A percentile compares a stretch with the other conserved stretches of the same genome.
These are phyloP conservation scores for Plasmodium knowlesi DNA, from an alignment of 169 alveolate species.

Conservation along the genomic window DNA sequence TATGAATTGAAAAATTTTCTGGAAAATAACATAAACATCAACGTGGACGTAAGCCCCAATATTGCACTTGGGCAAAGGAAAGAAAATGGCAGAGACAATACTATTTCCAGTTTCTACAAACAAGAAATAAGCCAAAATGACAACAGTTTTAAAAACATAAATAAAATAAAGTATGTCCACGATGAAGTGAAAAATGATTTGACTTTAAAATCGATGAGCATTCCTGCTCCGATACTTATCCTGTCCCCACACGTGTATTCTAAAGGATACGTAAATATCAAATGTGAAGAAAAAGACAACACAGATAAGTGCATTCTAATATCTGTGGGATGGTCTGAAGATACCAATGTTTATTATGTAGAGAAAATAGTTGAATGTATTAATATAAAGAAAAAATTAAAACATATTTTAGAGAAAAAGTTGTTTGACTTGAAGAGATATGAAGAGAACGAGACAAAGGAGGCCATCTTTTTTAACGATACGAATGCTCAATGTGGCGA, in stretches of 20 bases:
- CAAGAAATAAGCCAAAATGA: conserved; percentile 38
- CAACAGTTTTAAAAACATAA: conserved; percentile 38
- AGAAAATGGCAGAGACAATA: neutral
- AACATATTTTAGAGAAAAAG: conserved; percentile 29
- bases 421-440: conserved; percentile 5
- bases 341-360: conserved; percentile 55
- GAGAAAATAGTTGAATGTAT: conserved; percentile 63
- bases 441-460: conserved; percentile 8
- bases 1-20: conserved; percentile 36
- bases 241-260: conserved; percentile 45
- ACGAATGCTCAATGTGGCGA: neutral
- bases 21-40: conserved; percentile 10
- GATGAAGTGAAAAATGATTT: conserved; percentile 56
- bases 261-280: conserved; percentile 66
- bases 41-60: neutral
- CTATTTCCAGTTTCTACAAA: conserved; percentile 3
- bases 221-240: conserved; percentile 34
- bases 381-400: conserved; percentile 50
- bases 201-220: conserved; percentile 9
- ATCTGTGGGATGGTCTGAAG: conserved; percentile 72
- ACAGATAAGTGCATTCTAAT: conserved; percentile 43
- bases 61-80: neutral
- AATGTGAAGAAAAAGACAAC: conserved; percentile 43
- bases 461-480: neutral
- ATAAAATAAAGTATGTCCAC: conserved; percentile 30